Conservation (phyloP, 2,329 filamentous ascomycete genomes). For the Ilyonectria sp. region DNA sequence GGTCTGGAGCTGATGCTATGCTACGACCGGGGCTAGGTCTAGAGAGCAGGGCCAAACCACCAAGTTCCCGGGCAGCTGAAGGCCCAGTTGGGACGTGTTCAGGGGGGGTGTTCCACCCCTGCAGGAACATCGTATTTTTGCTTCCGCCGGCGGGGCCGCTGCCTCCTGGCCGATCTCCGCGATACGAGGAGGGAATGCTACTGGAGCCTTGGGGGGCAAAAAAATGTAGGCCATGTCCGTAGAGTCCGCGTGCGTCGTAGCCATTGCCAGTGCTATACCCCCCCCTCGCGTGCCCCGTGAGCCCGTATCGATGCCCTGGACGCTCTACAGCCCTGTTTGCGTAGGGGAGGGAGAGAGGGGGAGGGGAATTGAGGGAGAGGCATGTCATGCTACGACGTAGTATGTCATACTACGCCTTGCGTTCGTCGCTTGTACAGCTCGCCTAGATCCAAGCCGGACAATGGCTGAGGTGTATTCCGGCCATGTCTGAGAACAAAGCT, state of each 20-base stretch:
- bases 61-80: not conserved
- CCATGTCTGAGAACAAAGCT: too few relatives aligned
- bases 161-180: constrained; percentile 18
- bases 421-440: too few relatives aligned
- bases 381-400: too few relatives aligned
- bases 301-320: not conserved
- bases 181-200: constrained; percentile 27
- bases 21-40: not conserved
- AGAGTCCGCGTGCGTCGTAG: too few relatives aligned
- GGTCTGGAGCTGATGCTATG: not conserved
- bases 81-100: not conserved
- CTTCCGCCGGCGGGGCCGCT: constrained; percentile 8
- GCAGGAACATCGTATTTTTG: constrained; percentile 20
- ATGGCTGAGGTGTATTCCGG: too few relatives aligned
- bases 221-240: not conserved
- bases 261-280: not conserved
- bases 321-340: too few relatives aligned
- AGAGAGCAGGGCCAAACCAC: too few relatives aligned
- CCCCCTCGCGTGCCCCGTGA: not conserved
- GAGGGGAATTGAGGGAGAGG: too few relatives aligned
- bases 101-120: not conserved
- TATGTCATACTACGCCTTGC: too few relatives aligned
- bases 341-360: too few relatives aligned
- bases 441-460: too few relatives aligned
- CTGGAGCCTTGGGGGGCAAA: not conserved